Percentiles rank a stretch among this genome's conserved stretches.
phyloP scores from a whole-genome alignment of 768 basidiomycete genomes.

The Calocera viscosa region DNA sequence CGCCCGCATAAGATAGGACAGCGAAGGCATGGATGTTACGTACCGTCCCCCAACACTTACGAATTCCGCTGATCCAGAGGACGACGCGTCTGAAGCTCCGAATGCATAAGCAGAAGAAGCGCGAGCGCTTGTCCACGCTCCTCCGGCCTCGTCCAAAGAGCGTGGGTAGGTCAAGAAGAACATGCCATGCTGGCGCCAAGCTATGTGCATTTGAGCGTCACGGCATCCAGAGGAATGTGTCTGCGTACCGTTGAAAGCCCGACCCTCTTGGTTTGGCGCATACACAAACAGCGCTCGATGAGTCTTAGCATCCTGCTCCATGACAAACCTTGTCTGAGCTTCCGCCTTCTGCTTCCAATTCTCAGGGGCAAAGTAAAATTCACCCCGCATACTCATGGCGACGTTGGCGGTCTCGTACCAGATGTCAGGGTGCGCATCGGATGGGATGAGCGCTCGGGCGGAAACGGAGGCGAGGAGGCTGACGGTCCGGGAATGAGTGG shows the following conservation, averaged over 20 bases:
- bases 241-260: not conserved
- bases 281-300: constrained; percentile 46
- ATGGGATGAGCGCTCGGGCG: constrained; percentile 12
- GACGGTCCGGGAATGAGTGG: not conserved
- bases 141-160: not conserved
- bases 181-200: constrained; percentile 15
- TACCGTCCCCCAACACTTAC: not conserved
- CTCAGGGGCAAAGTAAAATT: constrained; percentile 53
- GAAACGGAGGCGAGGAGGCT: not conserved
- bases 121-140: not conserved
- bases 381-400: constrained; percentile 30
- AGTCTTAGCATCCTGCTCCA: constrained; percentile 56
- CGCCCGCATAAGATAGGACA: not conserved
- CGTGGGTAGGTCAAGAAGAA: constrained; percentile 21
- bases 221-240: not conserved
- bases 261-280: constrained; percentile 8
- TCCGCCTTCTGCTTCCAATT: constrained; percentile 41
- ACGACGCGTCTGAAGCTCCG: not conserved
- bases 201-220: not conserved
- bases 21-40: not conserved
- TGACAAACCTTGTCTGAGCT: constrained; percentile 53
- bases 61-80: not conserved
- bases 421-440: not conserved
- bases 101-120: not conserved
- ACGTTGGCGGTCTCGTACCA: constrained; percentile 20